Evolutionary conservation across 208 protist genomes (phyloP).

Genomic region (Trypanosoma scelopori): DNA sequence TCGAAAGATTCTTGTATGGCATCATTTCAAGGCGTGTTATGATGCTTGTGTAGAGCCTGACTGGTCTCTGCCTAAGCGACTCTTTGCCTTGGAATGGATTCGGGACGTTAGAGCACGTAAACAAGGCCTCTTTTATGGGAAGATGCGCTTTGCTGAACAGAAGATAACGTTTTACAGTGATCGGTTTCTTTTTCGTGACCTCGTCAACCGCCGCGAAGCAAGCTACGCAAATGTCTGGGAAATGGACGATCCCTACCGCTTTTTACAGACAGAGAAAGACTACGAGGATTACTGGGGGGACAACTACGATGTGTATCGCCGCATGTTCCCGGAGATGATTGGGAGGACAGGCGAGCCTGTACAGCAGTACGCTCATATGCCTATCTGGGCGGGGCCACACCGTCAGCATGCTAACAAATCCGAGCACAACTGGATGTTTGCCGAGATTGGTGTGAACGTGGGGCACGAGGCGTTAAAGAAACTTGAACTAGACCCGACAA

Average conservation of each 20-base stretch:
- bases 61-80: slow-evolving; percentile 91
- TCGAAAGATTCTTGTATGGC: slow-evolving; percentile 92
- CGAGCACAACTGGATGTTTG: slow-evolving; percentile 95
- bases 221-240: slow-evolving; percentile 94
- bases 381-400: slow-evolving; percentile 90
- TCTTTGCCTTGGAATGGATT: slow-evolving; percentile 94
- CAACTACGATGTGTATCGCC: slow-evolving; percentile 94
- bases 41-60: slow-evolving; percentile 93
- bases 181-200: slow-evolving; percentile 92
- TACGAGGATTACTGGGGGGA: slow-evolving; percentile 94
- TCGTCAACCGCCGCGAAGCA: slow-evolving; percentile 91
- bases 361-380: slow-evolving; percentile 93
- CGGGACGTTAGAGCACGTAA: slow-evolving; percentile 88
- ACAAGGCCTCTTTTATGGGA: slow-evolving; percentile 91
- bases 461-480: slow-evolving; percentile 92
- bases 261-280: slow-evolving; percentile 93
- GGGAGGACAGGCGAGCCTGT: slow-evolving; percentile 89
- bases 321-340: slow-evolving; percentile 95
- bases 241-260: slow-evolving; percentile 95
- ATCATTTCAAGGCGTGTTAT: slow-evolving; percentile 94
- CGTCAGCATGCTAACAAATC: slow-evolving; percentile 91
- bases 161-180: slow-evolving; percentile 94
- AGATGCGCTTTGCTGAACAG: slow-evolving; percentile 92
- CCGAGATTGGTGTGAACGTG: slow-evolving; percentile 93
- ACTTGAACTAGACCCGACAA: slow-evolving; percentile 91